Percentiles rank a stretch among this genome's conserved stretches.
Evolutionary conservation across 2,329 filamentous ascomycete genomes (phyloP).

Genomic region (Diplodia intermedia): DNA sequence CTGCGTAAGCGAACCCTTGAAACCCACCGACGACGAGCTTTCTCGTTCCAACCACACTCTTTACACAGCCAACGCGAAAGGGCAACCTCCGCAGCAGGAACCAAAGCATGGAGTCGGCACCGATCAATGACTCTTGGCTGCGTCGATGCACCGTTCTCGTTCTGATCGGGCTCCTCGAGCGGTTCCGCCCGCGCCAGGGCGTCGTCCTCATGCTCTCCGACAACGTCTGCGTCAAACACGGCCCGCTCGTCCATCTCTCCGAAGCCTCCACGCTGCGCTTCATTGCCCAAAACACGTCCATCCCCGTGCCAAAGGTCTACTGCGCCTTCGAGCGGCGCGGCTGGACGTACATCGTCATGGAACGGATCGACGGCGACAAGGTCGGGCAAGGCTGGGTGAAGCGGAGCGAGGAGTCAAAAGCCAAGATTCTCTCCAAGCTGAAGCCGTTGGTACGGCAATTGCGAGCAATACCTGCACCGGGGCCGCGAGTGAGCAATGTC

Average conservation of each 20-base stretch:
- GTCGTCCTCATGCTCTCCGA: constrained; percentile 18
- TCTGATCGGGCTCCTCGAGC: constrained; percentile 6
- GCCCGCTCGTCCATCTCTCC: constrained; percentile 42
- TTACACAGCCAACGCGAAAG: too few relatives aligned
- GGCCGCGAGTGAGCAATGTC: constrained; percentile 35
- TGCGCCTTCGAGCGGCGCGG: constrained; percentile 53
- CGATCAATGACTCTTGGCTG: constrained; percentile 14
- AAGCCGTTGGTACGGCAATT: constrained; percentile 37
- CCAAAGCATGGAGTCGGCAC: neutral
- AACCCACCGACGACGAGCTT: too few relatives aligned
- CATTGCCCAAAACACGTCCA: constrained; percentile 50
- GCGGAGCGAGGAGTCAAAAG: constrained; percentile 34
- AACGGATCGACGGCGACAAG: constrained; percentile 43
- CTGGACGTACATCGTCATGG: constrained; percentile 56
- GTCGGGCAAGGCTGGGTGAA: constrained; percentile 37
- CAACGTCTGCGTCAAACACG: constrained; percentile 44
- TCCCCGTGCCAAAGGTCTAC: constrained; percentile 56
- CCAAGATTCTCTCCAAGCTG: constrained; percentile 36
- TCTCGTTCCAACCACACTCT: too few relatives aligned
- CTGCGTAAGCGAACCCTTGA: too few relatives aligned
- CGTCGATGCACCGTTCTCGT: neutral
- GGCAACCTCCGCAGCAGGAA: too few relatives aligned
- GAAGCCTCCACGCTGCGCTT: constrained; percentile 53
- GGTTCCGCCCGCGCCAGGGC: constrained; percentile 11
- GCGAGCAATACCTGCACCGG: constrained; percentile 34